phyloP scores from a whole-genome alignment of 2,329 filamentous ascomycete genomes.

The Colletotrichum sp. region DNA sequence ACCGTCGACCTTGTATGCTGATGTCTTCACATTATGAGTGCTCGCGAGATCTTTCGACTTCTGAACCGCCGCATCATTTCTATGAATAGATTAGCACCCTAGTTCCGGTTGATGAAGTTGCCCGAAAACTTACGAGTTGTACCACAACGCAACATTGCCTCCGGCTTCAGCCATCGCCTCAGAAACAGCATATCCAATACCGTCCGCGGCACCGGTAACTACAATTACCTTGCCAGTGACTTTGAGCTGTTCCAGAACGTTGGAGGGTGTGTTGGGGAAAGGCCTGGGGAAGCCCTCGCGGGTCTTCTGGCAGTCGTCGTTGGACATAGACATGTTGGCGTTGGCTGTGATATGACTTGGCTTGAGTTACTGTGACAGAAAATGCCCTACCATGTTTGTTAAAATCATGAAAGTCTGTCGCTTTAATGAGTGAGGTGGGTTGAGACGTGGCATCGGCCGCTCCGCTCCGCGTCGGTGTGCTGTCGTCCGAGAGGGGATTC shows the following conservation, averaged over 20 bases:
- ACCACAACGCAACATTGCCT: conserved; percentile 44
- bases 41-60: conserved; percentile 37
- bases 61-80: conserved; percentile 33
- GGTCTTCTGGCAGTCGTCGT: conserved; percentile 30
- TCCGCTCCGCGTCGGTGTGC: conserved; percentile 6
- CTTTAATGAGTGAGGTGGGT: background rate
- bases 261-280: conserved; percentile 41
- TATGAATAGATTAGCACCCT: background rate
- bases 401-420: background rate
- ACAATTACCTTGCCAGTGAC: conserved; percentile 45
- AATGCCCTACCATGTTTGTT: fast-evolving
- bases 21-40: conserved; percentile 38
- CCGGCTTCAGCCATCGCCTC: conserved; percentile 51
- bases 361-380: background rate
- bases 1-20: conserved; percentile 49
- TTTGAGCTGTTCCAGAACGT: conserved; percentile 49
- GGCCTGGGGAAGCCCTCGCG: conserved; percentile 40
- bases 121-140: conserved; percentile 27
- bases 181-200: conserved; percentile 47
- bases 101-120: fast-evolving
- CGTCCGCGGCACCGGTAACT: conserved; percentile 50
- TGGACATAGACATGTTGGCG: conserved; percentile 42
- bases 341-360: background rate
- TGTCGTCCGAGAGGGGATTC: conserved; percentile 9
- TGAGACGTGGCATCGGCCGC: background rate